These are phyloP conservation scores for Casuarina cunninghamiana DNA, from an alignment of 306 rosid species.

Conservation along the genomic window DNA sequence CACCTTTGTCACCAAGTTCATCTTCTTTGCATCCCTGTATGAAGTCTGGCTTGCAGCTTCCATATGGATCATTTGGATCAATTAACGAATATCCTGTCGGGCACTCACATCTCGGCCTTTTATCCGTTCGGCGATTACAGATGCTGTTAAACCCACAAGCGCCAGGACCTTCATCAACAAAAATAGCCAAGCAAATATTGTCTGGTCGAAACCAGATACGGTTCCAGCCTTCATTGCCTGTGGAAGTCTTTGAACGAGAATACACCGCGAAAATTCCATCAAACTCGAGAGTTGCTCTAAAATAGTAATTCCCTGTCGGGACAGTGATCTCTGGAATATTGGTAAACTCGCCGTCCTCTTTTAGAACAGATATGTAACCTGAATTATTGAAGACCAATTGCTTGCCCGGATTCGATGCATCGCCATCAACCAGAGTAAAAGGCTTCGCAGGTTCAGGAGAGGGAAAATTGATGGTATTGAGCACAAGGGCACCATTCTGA, in stretches of 20 bases:
- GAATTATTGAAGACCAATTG: conserved; percentile 31
- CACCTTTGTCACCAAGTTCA: background rate
- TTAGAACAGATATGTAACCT: conserved; percentile 33
- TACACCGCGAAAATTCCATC: too few relatives aligned
- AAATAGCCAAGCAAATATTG: background rate
- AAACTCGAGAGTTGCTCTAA: conserved; percentile 34
- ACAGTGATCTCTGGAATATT: background rate
- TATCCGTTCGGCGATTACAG: conserved; percentile 21
- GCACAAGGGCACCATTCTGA: conserved; percentile 36
- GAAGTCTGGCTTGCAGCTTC: conserved; percentile 29
- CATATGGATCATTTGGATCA: conserved; percentile 26
- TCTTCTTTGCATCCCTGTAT: conserved; percentile 34
- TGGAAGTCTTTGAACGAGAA: too few relatives aligned
- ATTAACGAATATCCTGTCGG: conserved; percentile 25
- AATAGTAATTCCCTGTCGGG: conserved; percentile 25
- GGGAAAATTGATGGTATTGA: conserved; percentile 37
- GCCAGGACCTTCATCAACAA: background rate
- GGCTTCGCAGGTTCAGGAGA: conserved; percentile 20
- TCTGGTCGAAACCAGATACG: too few relatives aligned
- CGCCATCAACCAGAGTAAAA: conserved; percentile 4
- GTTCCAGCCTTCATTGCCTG: too few relatives aligned
- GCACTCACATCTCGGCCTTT: conserved; percentile 36
- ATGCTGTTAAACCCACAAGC: conserved; percentile 42
- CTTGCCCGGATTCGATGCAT: background rate
- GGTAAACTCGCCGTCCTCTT: conserved; percentile 2